phyloP scores from a whole-genome alignment of 2,329 filamentous ascomycete genomes.

The Chalara sp. region DNA sequence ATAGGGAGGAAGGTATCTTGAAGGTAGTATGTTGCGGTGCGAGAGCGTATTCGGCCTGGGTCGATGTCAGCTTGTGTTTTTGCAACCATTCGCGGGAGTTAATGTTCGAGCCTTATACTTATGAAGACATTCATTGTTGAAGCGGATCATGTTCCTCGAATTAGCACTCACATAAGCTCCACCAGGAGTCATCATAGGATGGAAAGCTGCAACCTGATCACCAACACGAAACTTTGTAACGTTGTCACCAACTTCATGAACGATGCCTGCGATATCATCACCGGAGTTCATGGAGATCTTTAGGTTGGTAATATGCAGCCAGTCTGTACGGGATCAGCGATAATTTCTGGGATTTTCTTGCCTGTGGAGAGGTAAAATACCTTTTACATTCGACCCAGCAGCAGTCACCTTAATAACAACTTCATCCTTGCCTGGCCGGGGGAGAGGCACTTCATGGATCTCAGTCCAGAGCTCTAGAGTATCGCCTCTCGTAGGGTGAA shows the following conservation, averaged over 20 bases:
- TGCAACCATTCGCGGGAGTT: too few species aligned
- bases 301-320: constrained; percentile 3
- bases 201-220: constrained; percentile 39
- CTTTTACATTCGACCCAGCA: constrained; percentile 17
- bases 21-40: constrained; percentile 47
- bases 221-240: constrained; percentile 34
- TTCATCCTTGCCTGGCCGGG: constrained; percentile 13
- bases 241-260: constrained; percentile 42
- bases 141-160: too few species aligned
- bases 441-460: constrained; percentile 16
- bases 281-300: constrained; percentile 7
- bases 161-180: constrained; percentile 41
- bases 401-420: constrained; percentile 21
- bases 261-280: constrained; percentile 26
- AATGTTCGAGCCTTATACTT: too few species aligned
- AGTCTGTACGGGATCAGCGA: constrained; percentile 1
- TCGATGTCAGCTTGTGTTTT: too few species aligned
- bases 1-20: constrained; percentile 13
- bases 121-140: too few species aligned
- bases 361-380: neutral
- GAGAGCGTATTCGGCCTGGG: constrained; percentile 43
- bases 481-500: constrained; percentile 7
- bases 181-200: constrained; percentile 40
- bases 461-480: constrained; percentile 8
- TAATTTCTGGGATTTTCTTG: neutral